These are phyloP conservation scores for Sugiyamaella americana DNA, from an alignment of 805 yeast genomes.

Conservation along the genomic window DNA sequence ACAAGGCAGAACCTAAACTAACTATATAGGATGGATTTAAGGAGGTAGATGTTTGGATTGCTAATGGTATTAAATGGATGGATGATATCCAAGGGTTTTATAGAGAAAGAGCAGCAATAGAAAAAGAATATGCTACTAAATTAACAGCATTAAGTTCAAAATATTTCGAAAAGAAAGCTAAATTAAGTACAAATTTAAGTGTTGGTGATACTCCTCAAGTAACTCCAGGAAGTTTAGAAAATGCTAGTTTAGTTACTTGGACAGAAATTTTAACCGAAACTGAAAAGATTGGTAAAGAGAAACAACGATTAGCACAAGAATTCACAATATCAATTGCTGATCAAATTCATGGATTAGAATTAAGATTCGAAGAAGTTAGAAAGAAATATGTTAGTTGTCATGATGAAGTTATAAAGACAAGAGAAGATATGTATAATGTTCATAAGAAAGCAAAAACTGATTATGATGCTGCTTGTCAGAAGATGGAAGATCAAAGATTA, in stretches of 20 bases:
- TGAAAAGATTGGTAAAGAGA: slow-evolving; percentile 69
- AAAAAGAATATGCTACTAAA: slow-evolving; percentile 72
- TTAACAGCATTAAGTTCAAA: slow-evolving; percentile 59
- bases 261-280: slow-evolving; percentile 78
- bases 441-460: slow-evolving; percentile 59
- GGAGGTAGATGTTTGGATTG: slow-evolving; percentile 44
- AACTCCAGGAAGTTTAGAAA: slow-evolving; percentile 92
- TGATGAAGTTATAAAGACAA: slow-evolving; percentile 46
- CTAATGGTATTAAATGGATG: slow-evolving; percentile 67
- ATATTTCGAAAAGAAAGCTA: slow-evolving; percentile 71
- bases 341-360: slow-evolving; percentile 49
- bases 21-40: slow-evolving; percentile 61
- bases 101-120: slow-evolving; percentile 73
- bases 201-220: slow-evolving; percentile 89
- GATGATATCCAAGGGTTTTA: slow-evolving; percentile 77
- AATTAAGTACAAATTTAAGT: slow-evolving; percentile 55
- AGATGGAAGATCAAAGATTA: slow-evolving; percentile 73
- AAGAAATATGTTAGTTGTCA: slow-evolving; percentile 53
- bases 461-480: slow-evolving; percentile 77
- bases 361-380: slow-evolving; percentile 48
- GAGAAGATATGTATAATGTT: slow-evolving; percentile 47
- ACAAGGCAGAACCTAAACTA: no score
- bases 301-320: slow-evolving; percentile 51
- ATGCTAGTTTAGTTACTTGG: slow-evolving; percentile 87
- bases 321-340: slow-evolving; percentile 54